phyloP scores from a whole-genome alignment of 768 basidiomycete species.

The Kondoa malvinella region DNA sequence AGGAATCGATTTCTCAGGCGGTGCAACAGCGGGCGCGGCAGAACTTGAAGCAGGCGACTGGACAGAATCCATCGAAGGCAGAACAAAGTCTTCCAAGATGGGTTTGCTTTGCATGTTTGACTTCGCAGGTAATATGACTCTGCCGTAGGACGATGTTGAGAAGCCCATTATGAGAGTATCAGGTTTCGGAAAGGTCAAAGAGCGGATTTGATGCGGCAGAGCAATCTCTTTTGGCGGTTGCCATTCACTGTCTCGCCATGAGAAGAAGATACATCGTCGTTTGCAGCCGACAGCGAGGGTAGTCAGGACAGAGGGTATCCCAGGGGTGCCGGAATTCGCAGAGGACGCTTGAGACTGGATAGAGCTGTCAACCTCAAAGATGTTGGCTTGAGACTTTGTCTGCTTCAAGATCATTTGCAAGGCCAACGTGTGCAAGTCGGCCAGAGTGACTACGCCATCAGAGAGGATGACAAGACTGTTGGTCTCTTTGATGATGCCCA shows the following conservation, averaged over 20 bases:
- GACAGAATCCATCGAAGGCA: conserved; percentile 8
- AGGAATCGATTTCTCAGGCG: conserved; percentile 2
- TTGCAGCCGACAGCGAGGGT: conserved; percentile 68
- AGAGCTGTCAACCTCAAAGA: conserved; percentile 56
- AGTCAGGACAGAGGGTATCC: conserved; percentile 55
- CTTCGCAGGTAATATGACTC: conserved; percentile 43
- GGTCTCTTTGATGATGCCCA: conserved; percentile 69
- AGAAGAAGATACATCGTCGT: conserved; percentile 65
- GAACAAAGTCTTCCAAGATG: conserved; percentile 33
- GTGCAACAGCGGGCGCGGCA: not conserved
- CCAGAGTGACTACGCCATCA: conserved; percentile 56
- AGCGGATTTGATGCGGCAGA: conserved; percentile 78
- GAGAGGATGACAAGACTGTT: conserved; percentile 69
- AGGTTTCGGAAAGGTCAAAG: conserved; percentile 53
- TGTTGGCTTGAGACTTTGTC: conserved; percentile 55
- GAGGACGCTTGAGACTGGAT: conserved; percentile 36
- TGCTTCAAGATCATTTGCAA: conserved; percentile 56
- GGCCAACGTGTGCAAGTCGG: conserved; percentile 53
- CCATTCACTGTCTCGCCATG: conserved; percentile 68
- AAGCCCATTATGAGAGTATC: conserved; percentile 58
- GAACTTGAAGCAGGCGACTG: not conserved
- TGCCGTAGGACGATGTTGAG: conserved; percentile 55
- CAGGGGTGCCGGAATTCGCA: not conserved
- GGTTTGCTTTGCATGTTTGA: conserved; percentile 39
- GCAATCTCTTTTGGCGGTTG: conserved; percentile 46